Percentiles rank a stretch among this genome's conserved stretches.
Conservation (phyloP, 768 basidiomycete species). For the Mycena rosella region DNA sequence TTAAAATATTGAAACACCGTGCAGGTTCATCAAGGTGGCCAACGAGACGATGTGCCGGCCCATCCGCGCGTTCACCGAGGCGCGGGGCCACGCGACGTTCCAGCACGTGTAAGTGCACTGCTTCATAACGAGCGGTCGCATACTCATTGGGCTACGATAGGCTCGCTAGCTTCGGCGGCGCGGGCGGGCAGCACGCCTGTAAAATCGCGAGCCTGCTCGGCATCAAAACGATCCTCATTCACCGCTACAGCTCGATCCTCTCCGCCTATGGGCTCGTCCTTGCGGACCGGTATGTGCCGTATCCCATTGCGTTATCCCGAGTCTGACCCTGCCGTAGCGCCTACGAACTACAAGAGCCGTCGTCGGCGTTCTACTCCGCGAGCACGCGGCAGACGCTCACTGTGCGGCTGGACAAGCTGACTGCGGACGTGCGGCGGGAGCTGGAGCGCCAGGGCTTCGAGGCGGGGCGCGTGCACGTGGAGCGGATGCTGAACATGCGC, state of each 20-base stretch:
- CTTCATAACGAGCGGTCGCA: background rate
- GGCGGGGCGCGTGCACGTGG: slow-evolving; percentile 75
- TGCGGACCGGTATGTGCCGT: slow-evolving; percentile 70
- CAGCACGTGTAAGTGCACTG: slow-evolving; percentile 69
- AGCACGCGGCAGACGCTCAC: slow-evolving; percentile 68
- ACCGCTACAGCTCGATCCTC: slow-evolving; percentile 92
- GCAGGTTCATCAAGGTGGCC: slow-evolving; percentile 93
- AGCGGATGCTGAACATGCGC: slow-evolving; percentile 91
- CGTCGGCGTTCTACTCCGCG: slow-evolving; percentile 80
- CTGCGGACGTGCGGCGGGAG: slow-evolving; percentile 70
- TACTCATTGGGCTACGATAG: slow-evolving; percentile 51
- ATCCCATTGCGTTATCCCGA: background rate
- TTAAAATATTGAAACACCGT: background rate
- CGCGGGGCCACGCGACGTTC: slow-evolving; percentile 84
- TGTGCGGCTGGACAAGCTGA: slow-evolving; percentile 77
- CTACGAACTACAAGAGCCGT: slow-evolving; percentile 91
- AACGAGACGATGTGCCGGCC: slow-evolving; percentile 98
- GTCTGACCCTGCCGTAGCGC: slow-evolving; percentile 60
- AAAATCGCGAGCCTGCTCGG: slow-evolving; percentile 90
- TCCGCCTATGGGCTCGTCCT: slow-evolving; percentile 96
- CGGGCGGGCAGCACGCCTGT: slow-evolving; percentile 93
- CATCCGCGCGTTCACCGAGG: slow-evolving; percentile 92
- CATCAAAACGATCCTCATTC: slow-evolving; percentile 89
- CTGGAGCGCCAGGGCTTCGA: slow-evolving; percentile 87
- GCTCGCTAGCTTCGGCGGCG: slow-evolving; percentile 89